Evolutionary conservation across 768 basidiomycete species (phyloP).

Genomic region (Suillus alpinus): DNA sequence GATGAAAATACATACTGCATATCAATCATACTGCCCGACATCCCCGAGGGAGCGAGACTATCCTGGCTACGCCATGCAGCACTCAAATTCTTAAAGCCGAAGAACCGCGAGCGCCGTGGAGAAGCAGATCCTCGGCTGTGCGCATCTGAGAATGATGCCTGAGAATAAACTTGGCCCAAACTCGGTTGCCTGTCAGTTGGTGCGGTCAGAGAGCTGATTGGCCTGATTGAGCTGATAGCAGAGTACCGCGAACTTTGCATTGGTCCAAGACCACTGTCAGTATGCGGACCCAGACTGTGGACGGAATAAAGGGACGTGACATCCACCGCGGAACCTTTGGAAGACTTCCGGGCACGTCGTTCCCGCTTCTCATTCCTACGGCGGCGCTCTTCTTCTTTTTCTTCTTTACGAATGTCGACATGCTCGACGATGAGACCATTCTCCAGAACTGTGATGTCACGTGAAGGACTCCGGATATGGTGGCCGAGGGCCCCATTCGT

Average conservation of each 20-base stretch:
- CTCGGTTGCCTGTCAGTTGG: slow-evolving; percentile 57
- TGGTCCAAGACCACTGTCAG: slow-evolving; percentile 56
- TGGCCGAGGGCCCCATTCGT: slow-evolving; percentile 34
- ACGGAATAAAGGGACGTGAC: slow-evolving; percentile 72
- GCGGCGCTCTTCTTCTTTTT: slow-evolving; percentile 69
- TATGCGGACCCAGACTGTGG: slow-evolving; percentile 51
- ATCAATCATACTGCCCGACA: slow-evolving; percentile 86
- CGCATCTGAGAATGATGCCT: slow-evolving; percentile 78
- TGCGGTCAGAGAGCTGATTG: slow-evolving; percentile 59
- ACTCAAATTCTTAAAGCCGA: slow-evolving; percentile 70
- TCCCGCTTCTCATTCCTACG: slow-evolving; percentile 66
- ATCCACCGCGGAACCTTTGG: slow-evolving; percentile 67
- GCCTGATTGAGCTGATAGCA: slow-evolving; percentile 49
- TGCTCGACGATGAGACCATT: slow-evolving; percentile 90
- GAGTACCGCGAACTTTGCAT: slow-evolving; percentile 64
- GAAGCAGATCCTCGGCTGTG: slow-evolving; percentile 70
- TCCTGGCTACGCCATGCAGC: slow-evolving; percentile 77
- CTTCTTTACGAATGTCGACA: slow-evolving; percentile 78
- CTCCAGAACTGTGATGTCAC: slow-evolving; percentile 79
- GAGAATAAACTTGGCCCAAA: slow-evolving; percentile 66
- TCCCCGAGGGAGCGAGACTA: slow-evolving; percentile 76
- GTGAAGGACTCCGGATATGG: slow-evolving; percentile 50
- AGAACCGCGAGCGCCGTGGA: slow-evolving; percentile 72
- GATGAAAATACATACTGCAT: slow-evolving; percentile 73
- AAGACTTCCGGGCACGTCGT: slow-evolving; percentile 64